These are phyloP conservation scores for Sphenostylis stenocarpa DNA, from an alignment of 306 rosid genomes.

Conservation along the genomic window DNA sequence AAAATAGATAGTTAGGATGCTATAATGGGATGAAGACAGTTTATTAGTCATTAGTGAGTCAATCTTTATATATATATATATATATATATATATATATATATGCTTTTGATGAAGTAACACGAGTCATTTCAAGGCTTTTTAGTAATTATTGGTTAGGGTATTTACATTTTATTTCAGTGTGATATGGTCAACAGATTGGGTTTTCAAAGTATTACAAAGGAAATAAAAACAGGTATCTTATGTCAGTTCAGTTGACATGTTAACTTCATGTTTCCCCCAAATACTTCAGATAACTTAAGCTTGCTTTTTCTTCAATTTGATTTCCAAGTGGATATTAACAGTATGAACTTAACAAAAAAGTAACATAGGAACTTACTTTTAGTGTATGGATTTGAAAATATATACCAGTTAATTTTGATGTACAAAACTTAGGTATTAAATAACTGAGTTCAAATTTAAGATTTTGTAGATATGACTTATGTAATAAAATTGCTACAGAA, in stretches of 20 bases:
- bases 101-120: conserved; percentile 23
- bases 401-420: background rate
- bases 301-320: background rate
- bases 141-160: conserved; percentile 7
- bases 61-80: background rate
- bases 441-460: background rate
- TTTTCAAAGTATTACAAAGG: background rate
- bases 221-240: background rate
- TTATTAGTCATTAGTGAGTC: background rate
- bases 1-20: background rate
- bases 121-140: conserved; percentile 7
- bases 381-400: too few relatives aligned
- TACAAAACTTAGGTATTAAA: background rate
- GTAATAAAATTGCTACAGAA: background rate
- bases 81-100: background rate
- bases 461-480: background rate
- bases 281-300: background rate
- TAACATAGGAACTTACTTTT: too few relatives aligned
- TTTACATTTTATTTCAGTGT: conserved; percentile 4
- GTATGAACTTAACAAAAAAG: too few relatives aligned
- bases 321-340: too few relatives aligned
- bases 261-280: background rate
- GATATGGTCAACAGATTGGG: background rate
- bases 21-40: conserved; percentile 6
- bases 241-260: background rate